Conservation (phyloP, 2,329 filamentous ascomycete genomes). For the Ceratocystis alfenasii region DNA sequence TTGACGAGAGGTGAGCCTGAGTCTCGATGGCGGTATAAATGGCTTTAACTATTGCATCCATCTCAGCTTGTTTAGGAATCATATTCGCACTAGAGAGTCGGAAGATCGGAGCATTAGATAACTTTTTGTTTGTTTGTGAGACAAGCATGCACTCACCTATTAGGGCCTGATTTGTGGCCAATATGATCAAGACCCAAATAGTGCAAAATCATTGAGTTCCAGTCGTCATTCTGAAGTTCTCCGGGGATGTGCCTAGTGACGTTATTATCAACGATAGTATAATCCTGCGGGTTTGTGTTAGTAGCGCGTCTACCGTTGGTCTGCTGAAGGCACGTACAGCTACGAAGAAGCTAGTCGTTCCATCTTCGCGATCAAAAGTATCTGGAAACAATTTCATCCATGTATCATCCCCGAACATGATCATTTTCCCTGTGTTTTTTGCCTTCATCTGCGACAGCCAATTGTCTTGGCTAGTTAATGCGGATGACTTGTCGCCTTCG, state of each 20-base stretch:
- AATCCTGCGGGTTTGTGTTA: conserved; percentile 53
- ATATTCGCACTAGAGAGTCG: conserved; percentile 60
- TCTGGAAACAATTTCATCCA: conserved; percentile 94
- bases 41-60: conserved; percentile 68
- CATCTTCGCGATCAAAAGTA: conserved; percentile 76
- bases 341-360: conserved; percentile 96
- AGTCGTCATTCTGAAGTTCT: conserved; percentile 67
- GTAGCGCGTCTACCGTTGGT: not conserved
- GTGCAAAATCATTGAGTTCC: conserved; percentile 88
- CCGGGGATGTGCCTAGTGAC: conserved; percentile 78
- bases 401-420: conserved; percentile 97
- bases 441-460: conserved; percentile 90
- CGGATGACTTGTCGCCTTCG: conserved; percentile 83
- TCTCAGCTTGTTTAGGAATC: conserved; percentile 84
- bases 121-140: not conserved
- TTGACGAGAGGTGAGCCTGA: conserved; percentile 58
- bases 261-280: conserved; percentile 94
- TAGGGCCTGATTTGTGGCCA: conserved; percentile 86
- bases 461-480: conserved; percentile 77
- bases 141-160: conserved; percentile 43
- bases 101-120: not conserved
- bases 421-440: conserved; percentile 56
- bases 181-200: conserved; percentile 96
- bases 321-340: conserved; percentile 49
- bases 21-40: conserved; percentile 67